Evolutionary conservation across 2,329 filamentous ascomycete species (phyloP), one percentile per base, ranked within the genome.

Genomic region (Meredithiella fracta): DNA sequence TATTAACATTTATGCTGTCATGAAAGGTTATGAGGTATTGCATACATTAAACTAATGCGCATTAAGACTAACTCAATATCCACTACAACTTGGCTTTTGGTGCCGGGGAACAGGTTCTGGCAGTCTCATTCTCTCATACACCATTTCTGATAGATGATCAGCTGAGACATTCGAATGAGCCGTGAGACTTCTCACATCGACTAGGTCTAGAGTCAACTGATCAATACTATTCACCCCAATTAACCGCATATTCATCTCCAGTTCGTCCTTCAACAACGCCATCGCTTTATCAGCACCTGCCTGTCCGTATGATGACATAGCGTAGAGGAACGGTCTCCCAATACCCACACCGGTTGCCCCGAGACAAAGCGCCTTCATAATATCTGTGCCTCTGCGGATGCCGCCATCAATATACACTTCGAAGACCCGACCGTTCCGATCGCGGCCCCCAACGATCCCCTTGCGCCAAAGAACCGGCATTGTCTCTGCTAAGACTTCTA

Each of bases 191-290:
- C 85, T 73, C 0, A 80, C 78, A 66, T 98, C 92, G 20, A 98
- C 68, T 67, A 98, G 71, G 25, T 80, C 82, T 0, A 90, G 84
- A 60, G 85, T 86, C 60, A 98, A 71, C 62, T 98, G 82, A 37
- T 81, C 80, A 31, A 98, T 68, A 59, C 70, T 82, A 20, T 76
- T 78, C 58, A 82, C 86, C 8, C 92, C 92, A 62, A 98, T 88
- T 60, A 98, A 72, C 5, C 92, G 80, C 92, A 98, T 97, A 65
- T 91, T 92, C 91, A 97, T 97, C 72, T 94, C 89, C 79, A 98
- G 86, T 76, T 98, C 92, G 65, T 97, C 92, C 72, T 86, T 89
- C 62, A 95, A 76, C 58, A 95, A 72, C 69, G 89, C 85, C 85
- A 97, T 95, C 31, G 92, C 92, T 34, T 87, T 79, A 65, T 94